Evolutionary conservation across 2,329 filamentous ascomycete genomes (phyloP).

Genomic region (Colletotrichum sp.): DNA sequence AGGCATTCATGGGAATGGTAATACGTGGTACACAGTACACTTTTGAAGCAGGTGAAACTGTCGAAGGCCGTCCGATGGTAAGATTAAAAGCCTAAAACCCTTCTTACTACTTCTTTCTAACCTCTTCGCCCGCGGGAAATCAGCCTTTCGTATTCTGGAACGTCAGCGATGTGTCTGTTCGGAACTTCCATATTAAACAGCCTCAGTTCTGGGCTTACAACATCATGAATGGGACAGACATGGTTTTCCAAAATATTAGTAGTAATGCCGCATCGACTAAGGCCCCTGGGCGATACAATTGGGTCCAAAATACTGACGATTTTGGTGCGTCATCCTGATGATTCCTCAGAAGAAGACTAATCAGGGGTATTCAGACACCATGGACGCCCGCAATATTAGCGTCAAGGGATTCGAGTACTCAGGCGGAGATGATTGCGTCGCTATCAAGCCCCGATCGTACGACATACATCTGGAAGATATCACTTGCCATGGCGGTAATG

Average conservation of each 20-base stretch:
- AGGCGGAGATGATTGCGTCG: not conserved
- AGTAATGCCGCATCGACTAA: not conserved
- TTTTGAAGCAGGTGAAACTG: not conserved
- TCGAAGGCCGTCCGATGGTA: not conserved
- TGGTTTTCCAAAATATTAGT: not conserved
- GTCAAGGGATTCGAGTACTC: not conserved
- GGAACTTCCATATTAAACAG: not conserved
- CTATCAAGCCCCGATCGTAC: not conserved
- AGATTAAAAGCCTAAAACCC: not conserved
- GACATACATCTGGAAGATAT: not conserved
- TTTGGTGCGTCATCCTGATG: not conserved
- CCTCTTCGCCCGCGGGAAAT: not conserved
- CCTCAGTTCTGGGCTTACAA: not conserved
- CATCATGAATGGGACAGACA: not conserved
- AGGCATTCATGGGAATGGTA: not conserved
- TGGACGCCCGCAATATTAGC: not conserved
- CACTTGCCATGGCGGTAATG: not conserved
- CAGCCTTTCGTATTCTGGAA: not conserved
- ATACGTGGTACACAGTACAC: not conserved
- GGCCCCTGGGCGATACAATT: not conserved
- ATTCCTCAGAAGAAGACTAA: not conserved
- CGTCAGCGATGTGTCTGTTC: not conserved
- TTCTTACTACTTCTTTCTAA: not conserved
- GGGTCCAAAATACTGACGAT: not conserved
- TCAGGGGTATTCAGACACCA: not conserved